Conservation (phyloP, 208 protist species). For the Leishmania tropica region DNA sequence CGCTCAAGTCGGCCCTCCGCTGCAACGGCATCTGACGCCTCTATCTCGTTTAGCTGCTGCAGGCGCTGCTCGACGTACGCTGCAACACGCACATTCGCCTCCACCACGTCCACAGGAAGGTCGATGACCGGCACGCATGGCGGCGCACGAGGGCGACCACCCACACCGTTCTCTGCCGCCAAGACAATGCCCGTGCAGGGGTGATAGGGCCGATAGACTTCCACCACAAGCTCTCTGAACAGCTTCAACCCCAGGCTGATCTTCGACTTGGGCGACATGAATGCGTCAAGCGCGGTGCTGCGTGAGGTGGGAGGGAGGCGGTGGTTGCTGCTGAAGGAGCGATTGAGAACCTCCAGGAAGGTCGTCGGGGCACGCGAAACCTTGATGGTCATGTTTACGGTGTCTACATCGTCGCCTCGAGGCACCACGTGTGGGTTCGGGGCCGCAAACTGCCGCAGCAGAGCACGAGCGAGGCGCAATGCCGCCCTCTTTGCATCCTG, state of each 20-base stretch:
- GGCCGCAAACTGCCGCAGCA: conserved; percentile 40
- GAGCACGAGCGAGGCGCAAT: conserved; percentile 35
- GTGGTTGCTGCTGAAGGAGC: conserved; percentile 56
- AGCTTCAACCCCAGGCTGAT: conserved; percentile 58
- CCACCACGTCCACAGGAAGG: conserved; percentile 47
- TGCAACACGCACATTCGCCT: conserved; percentile 43
- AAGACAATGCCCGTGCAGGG: conserved; percentile 42
- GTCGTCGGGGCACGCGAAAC: conserved; percentile 37
- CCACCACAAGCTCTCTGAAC: conserved; percentile 66
- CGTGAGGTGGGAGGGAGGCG: conserved; percentile 52
- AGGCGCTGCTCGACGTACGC: conserved; percentile 14
- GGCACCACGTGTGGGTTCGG: conserved; percentile 34
- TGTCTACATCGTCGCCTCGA: conserved; percentile 22
- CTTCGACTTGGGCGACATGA: conserved; percentile 68
- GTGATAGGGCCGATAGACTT: conserved; percentile 59
- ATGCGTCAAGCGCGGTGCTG: conserved; percentile 47
- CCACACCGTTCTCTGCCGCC: conserved; percentile 39
- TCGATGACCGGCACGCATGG: conserved; percentile 52
- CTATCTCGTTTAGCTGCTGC: conserved; percentile 16
- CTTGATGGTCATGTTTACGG: conserved; percentile 36
- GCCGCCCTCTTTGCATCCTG: conserved; percentile 20
- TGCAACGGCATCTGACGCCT: neutral
- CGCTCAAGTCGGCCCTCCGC: neutral
- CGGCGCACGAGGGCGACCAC: conserved; percentile 23
- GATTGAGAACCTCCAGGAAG: conserved; percentile 67